A percentile compares a stretch with the other conserved stretches of the same genome.
These are phyloP conservation scores for Rhizophagus clarus DNA, from an alignment of 192 early-diverging fungal genomes.

Conservation along the genomic window DNA sequence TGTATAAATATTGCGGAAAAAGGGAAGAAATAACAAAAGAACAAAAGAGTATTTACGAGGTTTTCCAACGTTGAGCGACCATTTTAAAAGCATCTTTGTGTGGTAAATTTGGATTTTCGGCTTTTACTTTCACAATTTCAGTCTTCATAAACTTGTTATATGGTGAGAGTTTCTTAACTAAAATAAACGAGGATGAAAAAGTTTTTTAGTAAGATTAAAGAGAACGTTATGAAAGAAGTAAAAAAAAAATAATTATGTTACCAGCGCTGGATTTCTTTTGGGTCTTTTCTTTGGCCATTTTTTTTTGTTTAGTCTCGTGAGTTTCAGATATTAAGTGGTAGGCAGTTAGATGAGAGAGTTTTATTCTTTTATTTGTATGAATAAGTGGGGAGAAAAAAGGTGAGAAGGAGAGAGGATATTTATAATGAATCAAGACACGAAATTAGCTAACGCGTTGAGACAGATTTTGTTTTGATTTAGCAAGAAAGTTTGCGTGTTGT, in stretches of 20 bases:
- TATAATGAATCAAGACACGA: neutral
- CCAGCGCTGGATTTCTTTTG: neutral
- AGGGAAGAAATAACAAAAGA: neutral
- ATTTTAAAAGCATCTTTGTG: conserved; percentile 74
- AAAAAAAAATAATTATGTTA: neutral
- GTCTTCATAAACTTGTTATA: conserved; percentile 75
- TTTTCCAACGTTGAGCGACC: conserved; percentile 62
- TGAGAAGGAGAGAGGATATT: neutral
- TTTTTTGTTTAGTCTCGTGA: neutral
- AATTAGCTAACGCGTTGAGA: neutral
- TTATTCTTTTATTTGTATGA: neutral
- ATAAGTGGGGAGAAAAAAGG: neutral
- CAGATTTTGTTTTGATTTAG: neutral
- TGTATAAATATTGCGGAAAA: neutral
- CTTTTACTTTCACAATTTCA: conserved; percentile 69
- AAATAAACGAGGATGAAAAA: neutral
- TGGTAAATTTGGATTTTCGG: conserved; percentile 51
- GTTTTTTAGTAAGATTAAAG: neutral
- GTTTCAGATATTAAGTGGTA: neutral
- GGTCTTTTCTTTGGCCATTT: conserved; percentile 20
- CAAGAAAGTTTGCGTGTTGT: neutral
- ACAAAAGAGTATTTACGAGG: conserved; percentile 13
- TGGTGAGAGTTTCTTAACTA: conserved; percentile 43
- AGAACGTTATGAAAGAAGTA: neutral
- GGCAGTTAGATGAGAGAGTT: neutral